Evolutionary conservation across 495 filamentous ascomycete genomes (phyloP), one percentile per base, ranked within the genome.

Genomic region (Hypoxylon lenormandii): DNA sequence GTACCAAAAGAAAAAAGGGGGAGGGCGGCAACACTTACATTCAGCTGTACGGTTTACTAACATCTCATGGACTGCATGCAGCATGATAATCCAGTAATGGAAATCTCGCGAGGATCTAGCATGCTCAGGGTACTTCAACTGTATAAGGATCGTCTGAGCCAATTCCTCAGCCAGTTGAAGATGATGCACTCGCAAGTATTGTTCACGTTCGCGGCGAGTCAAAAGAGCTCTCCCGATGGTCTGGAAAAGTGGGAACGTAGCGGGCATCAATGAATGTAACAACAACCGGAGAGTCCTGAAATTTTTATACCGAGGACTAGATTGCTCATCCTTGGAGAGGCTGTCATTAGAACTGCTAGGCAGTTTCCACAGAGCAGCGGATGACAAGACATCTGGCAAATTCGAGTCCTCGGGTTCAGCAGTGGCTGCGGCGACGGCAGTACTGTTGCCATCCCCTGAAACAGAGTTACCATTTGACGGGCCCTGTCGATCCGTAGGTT

Each of bases 41-140:
- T 96, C 94, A 62, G 94, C 86, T 2, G 62, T 37, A 47, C 71
- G 65, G 19, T 74, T 76, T 11, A 76, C 62, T 47, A 97, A 80
- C 72, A 96, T 82, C 64, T 92, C 90, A 30, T 89, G 89, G 38
- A 96, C 80, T 0, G 90, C 88, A 47, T 89, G 88, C 12, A 97
- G 78, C 73, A 92, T 90, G 26, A 92, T 86, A 55, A 92, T 90
- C 82, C 90, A 92, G 74, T 95, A 94, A 1, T 88, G 86, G 71
- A 92, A 90, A 54, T 85, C 82, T 22, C 75, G 83, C 15, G 59
- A 56, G n/a, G 77, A 60, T 21, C 66, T 66, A 54, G 73, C 69
- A 49, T 54, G 69, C 18, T 63, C 52, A 5, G 72, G 68, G 2
- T 64, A 16, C 21, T 82, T 77, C 8, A 97, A 77, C 72, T 93